Percentiles rank a stretch among this genome's conserved stretches.
phyloP scores from a whole-genome alignment of 2,329 filamentous ascomycete species.

The Chrysoporthe deuterocubensis region DNA sequence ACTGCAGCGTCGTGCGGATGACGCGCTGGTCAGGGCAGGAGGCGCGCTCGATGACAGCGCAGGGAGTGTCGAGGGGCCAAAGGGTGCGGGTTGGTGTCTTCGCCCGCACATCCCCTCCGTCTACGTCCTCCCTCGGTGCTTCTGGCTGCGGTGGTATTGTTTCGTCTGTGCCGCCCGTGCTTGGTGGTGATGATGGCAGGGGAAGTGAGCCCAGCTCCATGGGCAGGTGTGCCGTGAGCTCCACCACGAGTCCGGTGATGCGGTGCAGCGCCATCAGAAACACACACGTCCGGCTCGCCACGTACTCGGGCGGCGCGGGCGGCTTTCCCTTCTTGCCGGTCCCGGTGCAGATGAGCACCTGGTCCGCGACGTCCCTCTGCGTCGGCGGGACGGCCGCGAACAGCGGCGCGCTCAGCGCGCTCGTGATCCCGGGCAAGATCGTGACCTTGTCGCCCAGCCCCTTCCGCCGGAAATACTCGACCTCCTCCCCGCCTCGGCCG shows the following conservation, averaged over 20 bases:
- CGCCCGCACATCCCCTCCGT: neutral
- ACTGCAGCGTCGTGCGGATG: slow-evolving; percentile 81
- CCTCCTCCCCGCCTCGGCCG: slow-evolving; percentile 91
- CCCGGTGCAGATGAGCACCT: slow-evolving; percentile 94
- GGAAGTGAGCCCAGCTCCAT: slow-evolving; percentile 34
- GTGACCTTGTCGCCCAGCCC: slow-evolving; percentile 67
- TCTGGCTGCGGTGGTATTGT: neutral
- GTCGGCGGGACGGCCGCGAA: slow-evolving; percentile 89
- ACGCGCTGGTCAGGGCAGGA: slow-evolving; percentile 94
- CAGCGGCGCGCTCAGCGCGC: slow-evolving; percentile 81
- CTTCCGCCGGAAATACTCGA: slow-evolving; percentile 75
- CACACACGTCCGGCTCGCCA: slow-evolving; percentile 79
- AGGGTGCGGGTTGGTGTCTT: slow-evolving; percentile 40
- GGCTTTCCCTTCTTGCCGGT: slow-evolving; percentile 88
- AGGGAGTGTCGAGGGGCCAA: slow-evolving; percentile 82
- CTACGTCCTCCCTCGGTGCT: neutral
- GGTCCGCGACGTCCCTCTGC: slow-evolving; percentile 86
- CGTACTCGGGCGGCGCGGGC: slow-evolving; percentile 79
- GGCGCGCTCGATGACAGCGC: slow-evolving; percentile 90
- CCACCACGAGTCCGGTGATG: slow-evolving; percentile 72
- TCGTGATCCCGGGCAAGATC: slow-evolving; percentile 90
- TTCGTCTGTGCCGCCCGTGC: neutral
- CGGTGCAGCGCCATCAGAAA: slow-evolving; percentile 96
- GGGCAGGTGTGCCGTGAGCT: slow-evolving; percentile 59
- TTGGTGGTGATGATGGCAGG: slow-evolving; percentile 14